Evolutionary conservation across 2,329 filamentous ascomycete species (phyloP), one percentile per base, ranked within the genome.

Genomic region (Penicillium thymicola): DNA sequence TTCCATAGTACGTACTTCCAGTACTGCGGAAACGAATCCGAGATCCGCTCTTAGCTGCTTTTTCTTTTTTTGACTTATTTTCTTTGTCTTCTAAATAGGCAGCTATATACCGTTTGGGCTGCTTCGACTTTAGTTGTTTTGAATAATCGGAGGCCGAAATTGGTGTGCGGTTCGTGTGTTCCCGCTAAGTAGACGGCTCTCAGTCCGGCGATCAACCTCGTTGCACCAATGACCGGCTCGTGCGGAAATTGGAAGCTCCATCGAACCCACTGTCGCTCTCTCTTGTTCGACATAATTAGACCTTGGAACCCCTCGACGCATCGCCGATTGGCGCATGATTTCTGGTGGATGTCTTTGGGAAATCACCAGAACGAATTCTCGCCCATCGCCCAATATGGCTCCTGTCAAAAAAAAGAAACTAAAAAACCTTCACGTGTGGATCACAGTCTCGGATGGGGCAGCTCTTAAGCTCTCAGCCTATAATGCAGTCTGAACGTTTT

Each of bases 241-340:
- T 6, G 16, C 47, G 63, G 63, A 66, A 65, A 66, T 66, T 65
- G 56, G 57, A 49, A 47, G 46, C 58, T 60, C 64, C 64, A 63
- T 61, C 45, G 27, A 47, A 48, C 42, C 50, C 51, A 49, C 58
- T 36, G 52, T 54, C 45, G 40, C 27, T 28, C 21, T 37, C 32
- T 43, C 18, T 27, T 23, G 28, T 16, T 43, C 16, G 10, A 21
- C 5, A 23, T 25, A 46, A 46, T 46, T 46, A 46, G 44, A 34
- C 9, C 7, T 46, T n/a, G 5, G 30, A 36, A 16, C 14, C 9
- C 13, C 21, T 25, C 21, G 3, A 25, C n/a, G 5, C 36, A 25
- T 3, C 13, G 13, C 14, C 52, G 41, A 56, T 56, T 56, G 54
- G 54, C 2, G 34, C 10, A 49, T 21, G 11, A 41, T 13, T 30